Percentiles rank a stretch among this genome's conserved stretches.
Conservation (phyloP, 2,329 filamentous ascomycete genomes). For the Blastomyces gilchristii region DNA sequence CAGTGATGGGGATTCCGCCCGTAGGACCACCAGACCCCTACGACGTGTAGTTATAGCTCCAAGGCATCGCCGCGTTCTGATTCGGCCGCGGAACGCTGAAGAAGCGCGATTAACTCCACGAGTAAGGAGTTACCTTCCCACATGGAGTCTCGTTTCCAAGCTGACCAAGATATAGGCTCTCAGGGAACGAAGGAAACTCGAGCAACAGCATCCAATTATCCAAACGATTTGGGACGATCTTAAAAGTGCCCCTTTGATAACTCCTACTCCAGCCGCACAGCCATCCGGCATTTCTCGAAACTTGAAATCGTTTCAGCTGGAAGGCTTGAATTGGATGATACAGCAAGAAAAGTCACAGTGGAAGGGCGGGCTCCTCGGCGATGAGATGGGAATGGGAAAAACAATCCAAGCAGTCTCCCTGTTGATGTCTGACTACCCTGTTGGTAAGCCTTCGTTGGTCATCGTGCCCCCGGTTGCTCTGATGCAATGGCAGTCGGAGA, state of each 20-base stretch:
- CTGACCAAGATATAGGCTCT: slow-evolving; percentile 24
- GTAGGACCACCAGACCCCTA: not conserved
- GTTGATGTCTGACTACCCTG: slow-evolving; percentile 94
- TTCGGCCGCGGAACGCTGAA: not conserved
- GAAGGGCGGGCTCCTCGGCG: slow-evolving; percentile 81
- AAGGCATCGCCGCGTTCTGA: not conserved
- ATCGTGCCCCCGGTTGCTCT: slow-evolving; percentile 86
- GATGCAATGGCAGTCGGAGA: slow-evolving; percentile 89
- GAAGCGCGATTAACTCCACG: slow-evolving; percentile 6
- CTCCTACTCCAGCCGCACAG: slow-evolving; percentile 55
- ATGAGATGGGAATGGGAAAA: slow-evolving; percentile 98
- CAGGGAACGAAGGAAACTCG: slow-evolving; percentile 57
- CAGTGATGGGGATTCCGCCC: not conserved
- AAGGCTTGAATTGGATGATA: slow-evolving; percentile 90
- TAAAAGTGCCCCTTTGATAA: slow-evolving; percentile 56
- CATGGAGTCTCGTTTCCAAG: not conserved
- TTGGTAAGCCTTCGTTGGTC: slow-evolving; percentile 70
- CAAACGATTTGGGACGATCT: slow-evolving; percentile 76
- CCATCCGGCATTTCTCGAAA: slow-evolving; percentile 68
- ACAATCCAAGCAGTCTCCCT: slow-evolving; percentile 96
- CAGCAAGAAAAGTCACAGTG: slow-evolving; percentile 77
- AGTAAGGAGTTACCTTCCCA: not conserved
- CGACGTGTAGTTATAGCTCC: slow-evolving; percentile 2
- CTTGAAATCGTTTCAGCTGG: slow-evolving; percentile 86
- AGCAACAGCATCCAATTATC: slow-evolving; percentile 66